Evolutionary conservation across 805 yeast species (phyloP).

Genomic region (Yamadazyma phyllophila): DNA sequence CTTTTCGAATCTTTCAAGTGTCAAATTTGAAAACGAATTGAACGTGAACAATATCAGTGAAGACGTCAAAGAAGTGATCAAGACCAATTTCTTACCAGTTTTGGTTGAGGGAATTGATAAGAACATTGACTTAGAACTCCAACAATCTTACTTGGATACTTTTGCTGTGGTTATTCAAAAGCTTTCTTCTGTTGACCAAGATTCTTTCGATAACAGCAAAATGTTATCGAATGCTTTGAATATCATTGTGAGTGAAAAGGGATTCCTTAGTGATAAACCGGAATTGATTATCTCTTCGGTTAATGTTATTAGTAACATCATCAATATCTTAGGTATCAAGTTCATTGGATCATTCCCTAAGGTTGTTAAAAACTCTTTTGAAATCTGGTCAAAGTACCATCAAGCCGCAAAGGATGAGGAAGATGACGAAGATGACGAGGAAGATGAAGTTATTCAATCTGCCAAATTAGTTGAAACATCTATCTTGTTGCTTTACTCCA

Average conservation of each 20-base stretch:
- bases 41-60: constrained; percentile 42
- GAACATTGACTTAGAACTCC: constrained; percentile 45
- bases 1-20: constrained; percentile 58
- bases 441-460: constrained; percentile 16
- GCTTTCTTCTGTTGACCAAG: constrained; percentile 46
- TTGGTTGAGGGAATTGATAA: constrained; percentile 41
- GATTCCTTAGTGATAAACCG: constrained; percentile 53
- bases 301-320: constrained; percentile 65
- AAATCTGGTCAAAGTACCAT: constrained; percentile 48
- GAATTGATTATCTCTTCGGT: constrained; percentile 74
- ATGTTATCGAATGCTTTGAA: constrained; percentile 49
- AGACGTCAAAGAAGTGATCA: constrained; percentile 48
- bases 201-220: constrained; percentile 32
- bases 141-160: constrained; percentile 70
- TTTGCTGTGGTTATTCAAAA: constrained; percentile 60
- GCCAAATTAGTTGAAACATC: constrained; percentile 60
- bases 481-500: constrained; percentile 65
- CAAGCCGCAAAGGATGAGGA: neutral
- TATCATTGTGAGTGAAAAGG: constrained; percentile 46
- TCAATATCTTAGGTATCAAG: constrained; percentile 79
- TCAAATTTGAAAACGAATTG: constrained; percentile 69
- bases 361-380: constrained; percentile 72
- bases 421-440: constrained; percentile 6
- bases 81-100: constrained; percentile 49
- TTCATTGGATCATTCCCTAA: constrained; percentile 81